These are phyloP conservation scores for Monsonia emarginata DNA, from an alignment of 441 rosid genomes.

Conservation along the genomic window DNA sequence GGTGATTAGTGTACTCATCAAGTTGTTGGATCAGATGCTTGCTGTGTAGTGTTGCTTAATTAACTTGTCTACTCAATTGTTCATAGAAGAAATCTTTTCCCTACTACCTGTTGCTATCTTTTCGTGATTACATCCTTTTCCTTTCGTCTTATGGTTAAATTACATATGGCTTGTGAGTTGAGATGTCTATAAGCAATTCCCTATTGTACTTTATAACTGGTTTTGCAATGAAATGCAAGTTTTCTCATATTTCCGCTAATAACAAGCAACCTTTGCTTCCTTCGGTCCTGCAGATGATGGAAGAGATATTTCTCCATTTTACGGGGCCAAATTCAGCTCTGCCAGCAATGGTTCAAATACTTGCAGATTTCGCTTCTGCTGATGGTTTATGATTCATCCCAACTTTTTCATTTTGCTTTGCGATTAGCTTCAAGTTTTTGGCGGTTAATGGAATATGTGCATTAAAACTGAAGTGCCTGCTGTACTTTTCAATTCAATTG, in stretches of 20 bases:
- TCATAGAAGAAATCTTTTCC: neutral
- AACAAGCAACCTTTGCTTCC: slow-evolving; percentile 1
- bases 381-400: slow-evolving; percentile 58
- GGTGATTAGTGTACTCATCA: neutral
- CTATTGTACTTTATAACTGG: neutral
- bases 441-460: slow-evolving; percentile 18
- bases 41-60: neutral
- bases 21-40: neutral
- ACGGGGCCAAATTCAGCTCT: slow-evolving; percentile 63
- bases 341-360: slow-evolving; percentile 94
- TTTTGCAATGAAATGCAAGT: neutral
- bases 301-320: slow-evolving; percentile 77
- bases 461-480: slow-evolving; percentile 26
- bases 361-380: slow-evolving; percentile 91
- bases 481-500: slow-evolving; percentile 33
- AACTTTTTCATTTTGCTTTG: slow-evolving; percentile 17
- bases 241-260: neutral
- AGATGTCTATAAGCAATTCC: neutral
- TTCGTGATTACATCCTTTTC: neutral
- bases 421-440: slow-evolving; percentile 6
- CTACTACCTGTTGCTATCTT: neutral
- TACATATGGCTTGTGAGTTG: neutral
- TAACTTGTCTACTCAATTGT: neutral
- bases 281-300: slow-evolving; percentile 72
- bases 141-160: neutral